Conservation (phyloP, 805 yeast species). For the Tetrapisispora iriomotensis region DNA sequence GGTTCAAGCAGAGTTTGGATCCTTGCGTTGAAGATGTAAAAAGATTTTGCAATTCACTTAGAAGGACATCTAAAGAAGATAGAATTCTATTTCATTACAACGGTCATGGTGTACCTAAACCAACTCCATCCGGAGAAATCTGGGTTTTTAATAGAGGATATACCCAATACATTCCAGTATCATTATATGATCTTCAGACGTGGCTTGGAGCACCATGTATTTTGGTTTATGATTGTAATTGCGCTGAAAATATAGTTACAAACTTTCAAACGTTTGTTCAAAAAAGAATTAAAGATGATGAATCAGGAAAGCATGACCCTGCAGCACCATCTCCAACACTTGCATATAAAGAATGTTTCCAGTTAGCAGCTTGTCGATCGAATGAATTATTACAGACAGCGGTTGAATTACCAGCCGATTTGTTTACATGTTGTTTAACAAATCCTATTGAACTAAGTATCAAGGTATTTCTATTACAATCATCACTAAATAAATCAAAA, state of each 20-base stretch:
- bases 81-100: conserved; percentile 89
- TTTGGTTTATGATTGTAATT: conserved; percentile 87
- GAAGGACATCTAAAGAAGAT: conserved; percentile 89
- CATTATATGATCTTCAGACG: conserved; percentile 86
- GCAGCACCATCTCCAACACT: conserved; percentile 36
- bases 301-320: conserved; percentile 40
- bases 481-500: conserved; percentile 44
- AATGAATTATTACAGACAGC: conserved; percentile 84
- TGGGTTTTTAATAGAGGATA: conserved; percentile 98
- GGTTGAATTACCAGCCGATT: conserved; percentile 91
- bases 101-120: conserved; percentile 98
- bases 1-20: conserved; percentile 84
- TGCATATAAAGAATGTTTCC: conserved; percentile 75
- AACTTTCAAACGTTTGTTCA: conserved; percentile 87
- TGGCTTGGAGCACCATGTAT: conserved; percentile 98
- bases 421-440: conserved; percentile 90
- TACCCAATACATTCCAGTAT: conserved; percentile 94
- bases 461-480: conserved; percentile 82
- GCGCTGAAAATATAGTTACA: conserved; percentile 86
- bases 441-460: conserved; percentile 93
- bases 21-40: conserved; percentile 95
- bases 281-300: conserved; percentile 79
- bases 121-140: conserved; percentile 90
- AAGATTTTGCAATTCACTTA: conserved; percentile 75
- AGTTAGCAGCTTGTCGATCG: conserved; percentile 83